phyloP scores from a whole-genome alignment of 805 yeast genomes.

The Crinitomyces ghanaensis region DNA sequence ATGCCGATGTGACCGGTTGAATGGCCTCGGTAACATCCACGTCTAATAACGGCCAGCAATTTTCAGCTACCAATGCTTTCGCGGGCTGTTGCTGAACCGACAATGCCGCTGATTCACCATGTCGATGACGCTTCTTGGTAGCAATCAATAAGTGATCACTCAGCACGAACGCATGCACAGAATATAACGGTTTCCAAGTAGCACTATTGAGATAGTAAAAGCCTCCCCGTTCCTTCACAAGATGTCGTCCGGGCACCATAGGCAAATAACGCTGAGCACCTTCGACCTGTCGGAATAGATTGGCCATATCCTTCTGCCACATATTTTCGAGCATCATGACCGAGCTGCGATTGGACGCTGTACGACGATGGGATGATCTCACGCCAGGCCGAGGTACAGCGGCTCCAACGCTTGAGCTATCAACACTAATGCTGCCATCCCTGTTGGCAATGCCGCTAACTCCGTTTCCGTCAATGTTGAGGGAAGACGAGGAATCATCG shows the following conservation, averaged over 20 bases:
- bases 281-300: constrained; percentile 70
- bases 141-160: constrained; percentile 74
- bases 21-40: constrained; percentile 36
- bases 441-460: constrained; percentile 10
- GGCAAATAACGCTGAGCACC: constrained; percentile 79
- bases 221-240: constrained; percentile 64
- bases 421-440: too few species aligned
- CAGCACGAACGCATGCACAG: constrained; percentile 63
- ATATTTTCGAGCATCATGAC: constrained; percentile 62
- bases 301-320: constrained; percentile 67
- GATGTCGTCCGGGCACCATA: constrained; percentile 67
- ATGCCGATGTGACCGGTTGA: constrained; percentile 7
- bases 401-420: too few species aligned
- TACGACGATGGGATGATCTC: constrained; percentile 2
- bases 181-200: constrained; percentile 68
- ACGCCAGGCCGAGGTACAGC: too few species aligned
- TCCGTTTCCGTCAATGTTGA: constrained; percentile 6
- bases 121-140: constrained; percentile 37
- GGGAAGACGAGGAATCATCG: too few species aligned
- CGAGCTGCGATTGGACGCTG: constrained; percentile 41
- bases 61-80: constrained; percentile 53
- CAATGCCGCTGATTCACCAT: constrained; percentile 18
- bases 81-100: constrained; percentile 19
- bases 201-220: constrained; percentile 84
- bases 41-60: constrained; percentile 67